phyloP scores from a whole-genome alignment of 257 asterid species.

The Gentiana straminea region DNA sequence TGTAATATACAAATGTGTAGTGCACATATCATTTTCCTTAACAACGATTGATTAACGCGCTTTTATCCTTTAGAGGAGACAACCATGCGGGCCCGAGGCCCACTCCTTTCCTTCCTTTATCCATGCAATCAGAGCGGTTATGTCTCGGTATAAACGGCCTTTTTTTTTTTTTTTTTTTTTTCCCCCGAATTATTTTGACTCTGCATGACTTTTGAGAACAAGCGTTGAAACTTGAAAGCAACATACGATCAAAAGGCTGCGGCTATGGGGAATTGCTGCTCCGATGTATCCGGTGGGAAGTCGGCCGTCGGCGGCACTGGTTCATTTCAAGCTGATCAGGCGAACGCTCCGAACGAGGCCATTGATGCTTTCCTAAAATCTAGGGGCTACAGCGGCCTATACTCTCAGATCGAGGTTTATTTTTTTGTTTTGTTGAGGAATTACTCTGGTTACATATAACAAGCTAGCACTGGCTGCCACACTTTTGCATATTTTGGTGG shows the following conservation, averaged over 20 bases:
- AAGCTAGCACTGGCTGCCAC: too few relatives aligned
- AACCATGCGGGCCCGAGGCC: too few relatives aligned
- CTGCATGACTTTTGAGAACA: not conserved
- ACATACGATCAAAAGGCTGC: slow-evolving; percentile 5
- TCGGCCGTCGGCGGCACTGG: slow-evolving; percentile 73
- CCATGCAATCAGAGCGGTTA: too few relatives aligned
- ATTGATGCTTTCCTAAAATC: slow-evolving; percentile 77
- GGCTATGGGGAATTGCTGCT: slow-evolving; percentile 93
- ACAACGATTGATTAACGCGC: too few relatives aligned
- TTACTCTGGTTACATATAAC: not conserved
- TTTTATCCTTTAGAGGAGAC: too few relatives aligned
- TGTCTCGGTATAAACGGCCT: too few relatives aligned
- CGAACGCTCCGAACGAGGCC: slow-evolving; percentile 60
- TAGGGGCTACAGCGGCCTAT: slow-evolving; percentile 69
- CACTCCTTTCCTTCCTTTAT: too few relatives aligned
- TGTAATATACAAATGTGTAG: too few relatives aligned
- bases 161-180: not conserved
- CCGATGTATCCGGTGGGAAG: slow-evolving; percentile 78
- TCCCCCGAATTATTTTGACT: too few relatives aligned
- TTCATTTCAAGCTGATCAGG: slow-evolving; percentile 16
- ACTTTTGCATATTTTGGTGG: not conserved
- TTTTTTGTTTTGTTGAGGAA: not conserved
- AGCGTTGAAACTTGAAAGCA: slow-evolving; percentile 6
- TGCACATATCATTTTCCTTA: too few relatives aligned
- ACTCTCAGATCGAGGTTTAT: slow-evolving; percentile 91